Evolutionary conservation across 2,329 filamentous ascomycete species (phyloP), one percentile per base, ranked within the genome.

Genomic region (Epichloe gansuensis): DNA sequence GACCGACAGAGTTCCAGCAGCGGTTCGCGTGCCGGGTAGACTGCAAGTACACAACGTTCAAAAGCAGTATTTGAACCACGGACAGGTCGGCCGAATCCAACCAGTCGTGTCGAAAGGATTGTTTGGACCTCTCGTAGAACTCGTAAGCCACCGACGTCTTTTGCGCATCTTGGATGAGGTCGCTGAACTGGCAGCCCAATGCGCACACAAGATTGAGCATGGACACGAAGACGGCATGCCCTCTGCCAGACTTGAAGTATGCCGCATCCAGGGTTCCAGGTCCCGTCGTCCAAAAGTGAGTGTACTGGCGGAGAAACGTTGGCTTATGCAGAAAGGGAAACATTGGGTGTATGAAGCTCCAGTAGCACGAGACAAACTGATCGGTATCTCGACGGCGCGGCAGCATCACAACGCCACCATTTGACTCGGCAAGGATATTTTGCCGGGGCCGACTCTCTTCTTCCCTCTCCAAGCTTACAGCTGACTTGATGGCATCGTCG

Each of bases 1-100:
- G 49, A 5, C 49, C 49, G 21, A 51, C 41, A 17, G 49, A 51
- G 35, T 51, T 51, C 49, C 49, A 51, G 49, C 49, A 51, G 6
- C 49, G 49, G 21, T 51, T 51, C 15, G 49, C 49, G 23, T 51
- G 49, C 21, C 31, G 49, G 3, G 49, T 51, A 21, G 49, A 51
- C 23, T 51, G 49, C n/a, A 51, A 23, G 45, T 51, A 51, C 15
- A 46, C 49, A 15, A 42, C 49, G 25, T 46, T 51, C 34, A 51
- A 23, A 8, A 51, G 35, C 23, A 51, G 42, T 23, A 51, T 34
- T 7, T 51, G 49, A 27, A 51, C 49, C 23, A 51, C 23, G 15
- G 49, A 51, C n/a, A 46, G 4, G 31, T 51, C 49, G 42, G 49
- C 49, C 23, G 42, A 31, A 23, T 51, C 49, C 13, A 51, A 12